phyloP scores from a whole-genome alignment of 306 rosid genomes.

The Begonia masoniana region DNA sequence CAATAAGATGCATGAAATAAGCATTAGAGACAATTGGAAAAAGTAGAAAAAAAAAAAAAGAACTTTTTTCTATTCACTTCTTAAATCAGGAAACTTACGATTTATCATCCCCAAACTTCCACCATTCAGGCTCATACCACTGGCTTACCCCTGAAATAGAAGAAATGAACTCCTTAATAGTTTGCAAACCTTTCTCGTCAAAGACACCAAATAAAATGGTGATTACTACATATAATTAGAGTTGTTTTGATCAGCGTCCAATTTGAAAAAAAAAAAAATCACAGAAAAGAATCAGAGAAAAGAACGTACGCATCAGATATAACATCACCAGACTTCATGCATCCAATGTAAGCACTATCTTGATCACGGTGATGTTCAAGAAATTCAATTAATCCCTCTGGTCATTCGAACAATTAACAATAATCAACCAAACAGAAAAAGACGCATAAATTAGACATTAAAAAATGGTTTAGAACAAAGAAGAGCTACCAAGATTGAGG shows the following conservation, averaged over 20 bases:
- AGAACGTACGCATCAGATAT: constrained; percentile 68
- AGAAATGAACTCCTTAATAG: not conserved
- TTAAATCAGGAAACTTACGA: constrained; percentile 46
- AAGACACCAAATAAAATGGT: too few species aligned
- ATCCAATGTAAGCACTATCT: constrained; percentile 78
- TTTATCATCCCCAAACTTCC: constrained; percentile 98
- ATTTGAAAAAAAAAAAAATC: constrained; percentile 7
- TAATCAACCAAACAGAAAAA: constrained; percentile 13
- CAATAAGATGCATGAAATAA: too few species aligned
- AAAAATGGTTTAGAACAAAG: constrained; percentile 6
- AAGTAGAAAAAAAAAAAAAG: not conserved
- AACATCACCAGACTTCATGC: constrained; percentile 98
- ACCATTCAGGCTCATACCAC: constrained; percentile 99
- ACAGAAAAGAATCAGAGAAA: constrained; percentile 5
- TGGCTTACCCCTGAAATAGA: constrained; percentile 57
- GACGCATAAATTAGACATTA: constrained; percentile 1
- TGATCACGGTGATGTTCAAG: constrained; percentile 92
- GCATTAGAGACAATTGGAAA: not conserved
- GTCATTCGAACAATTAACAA: constrained; percentile 15
- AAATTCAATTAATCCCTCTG: constrained; percentile 86
- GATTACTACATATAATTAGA: too few species aligned
- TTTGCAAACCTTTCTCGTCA: too few species aligned
- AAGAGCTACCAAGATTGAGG: constrained; percentile 72
- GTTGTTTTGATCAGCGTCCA: too few species aligned
- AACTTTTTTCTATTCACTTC: not conserved